Percentiles rank a stretch among this genome's conserved stretches.
phyloP scores from a whole-genome alignment of 176 grass and related monocot species.

The Cocos nucifera region DNA sequence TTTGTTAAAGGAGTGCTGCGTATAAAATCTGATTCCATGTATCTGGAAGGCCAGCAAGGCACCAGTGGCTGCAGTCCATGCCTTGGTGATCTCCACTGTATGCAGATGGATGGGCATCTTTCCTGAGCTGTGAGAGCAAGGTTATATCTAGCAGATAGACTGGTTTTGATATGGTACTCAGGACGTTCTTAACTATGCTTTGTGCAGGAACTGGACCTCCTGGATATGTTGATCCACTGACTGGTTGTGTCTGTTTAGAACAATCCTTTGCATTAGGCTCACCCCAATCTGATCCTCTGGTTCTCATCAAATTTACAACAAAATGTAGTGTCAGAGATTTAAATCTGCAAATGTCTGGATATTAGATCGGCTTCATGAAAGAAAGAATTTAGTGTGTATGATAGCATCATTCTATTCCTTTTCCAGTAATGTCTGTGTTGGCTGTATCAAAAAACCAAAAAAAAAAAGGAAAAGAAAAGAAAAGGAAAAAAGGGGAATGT shows the following conservation, averaged over 20 bases:
- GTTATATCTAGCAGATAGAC: conserved; percentile 88
- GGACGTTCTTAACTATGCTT: conserved; percentile 36
- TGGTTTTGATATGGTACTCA: conserved; percentile 55
- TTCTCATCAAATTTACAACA: not conserved
- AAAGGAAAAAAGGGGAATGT: too few species aligned
- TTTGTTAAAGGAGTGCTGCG: conserved; percentile 18
- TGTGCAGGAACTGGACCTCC: conserved; percentile 43
- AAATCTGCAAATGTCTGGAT: not conserved
- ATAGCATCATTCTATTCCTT: too few species aligned
- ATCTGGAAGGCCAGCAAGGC: conserved; percentile 82
- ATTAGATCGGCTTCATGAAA: not conserved
- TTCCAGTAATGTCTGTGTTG: too few species aligned
- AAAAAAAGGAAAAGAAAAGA: too few species aligned
- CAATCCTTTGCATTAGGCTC: conserved; percentile 36
- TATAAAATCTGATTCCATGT: conserved; percentile 95
- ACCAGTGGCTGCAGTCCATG: conserved; percentile 98
- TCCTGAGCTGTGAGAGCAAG: conserved; percentile 82
- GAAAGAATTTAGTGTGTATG: too few species aligned
- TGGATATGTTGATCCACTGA: conserved; percentile 53
- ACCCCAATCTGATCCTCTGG: conserved; percentile 67
- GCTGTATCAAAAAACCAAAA: too few species aligned
- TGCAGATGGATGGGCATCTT: conserved; percentile 62
- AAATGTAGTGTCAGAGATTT: not conserved
- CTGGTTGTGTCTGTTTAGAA: conserved; percentile 43
- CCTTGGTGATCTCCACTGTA: conserved; percentile 78